A percentile compares a stretch with the other conserved stretches of the same genome.
Conservation (phyloP, 1,139 yeast species). For the Protomyces pachydermus region DNA sequence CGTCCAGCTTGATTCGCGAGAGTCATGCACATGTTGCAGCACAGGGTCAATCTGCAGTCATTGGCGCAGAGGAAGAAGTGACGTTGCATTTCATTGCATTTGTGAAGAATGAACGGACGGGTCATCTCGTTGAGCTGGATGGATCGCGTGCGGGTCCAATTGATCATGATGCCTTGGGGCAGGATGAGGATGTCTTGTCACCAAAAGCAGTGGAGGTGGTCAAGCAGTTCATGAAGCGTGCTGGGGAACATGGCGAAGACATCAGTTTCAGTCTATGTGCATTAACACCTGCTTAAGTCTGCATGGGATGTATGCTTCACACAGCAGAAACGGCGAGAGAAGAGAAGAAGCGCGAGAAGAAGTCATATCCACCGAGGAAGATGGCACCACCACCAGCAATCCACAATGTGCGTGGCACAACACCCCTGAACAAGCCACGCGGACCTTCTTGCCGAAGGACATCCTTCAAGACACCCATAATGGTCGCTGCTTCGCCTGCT, state of each 20-base stretch:
- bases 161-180: conserved; percentile 50
- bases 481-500: conserved; percentile 48
- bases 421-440: conserved; percentile 66
- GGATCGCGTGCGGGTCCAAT: conserved; percentile 81
- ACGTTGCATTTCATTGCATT: conserved; percentile 77
- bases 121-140: conserved; percentile 70
- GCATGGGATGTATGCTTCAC: no score
- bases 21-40: conserved; percentile 58
- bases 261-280: conserved; percentile 42
- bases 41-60: conserved; percentile 77
- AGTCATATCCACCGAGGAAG: conserved; percentile 86
- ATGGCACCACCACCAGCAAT: conserved; percentile 98
- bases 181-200: conserved; percentile 53
- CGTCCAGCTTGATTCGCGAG: conserved; percentile 45
- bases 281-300: conserved; percentile 32
- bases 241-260: conserved; percentile 34
- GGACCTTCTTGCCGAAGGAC: conserved; percentile 56
- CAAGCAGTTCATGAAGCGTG: conserved; percentile 55
- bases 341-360: neutral
- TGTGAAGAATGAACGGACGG: conserved; percentile 47
- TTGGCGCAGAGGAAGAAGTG: conserved; percentile 58
- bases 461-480: conserved; percentile 38
- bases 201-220: conserved; percentile 52
- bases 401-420: conserved; percentile 96
- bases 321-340: neutral